Conservation (phyloP, 139 green algal species). For the Chlamydomonas sp. region DNA sequence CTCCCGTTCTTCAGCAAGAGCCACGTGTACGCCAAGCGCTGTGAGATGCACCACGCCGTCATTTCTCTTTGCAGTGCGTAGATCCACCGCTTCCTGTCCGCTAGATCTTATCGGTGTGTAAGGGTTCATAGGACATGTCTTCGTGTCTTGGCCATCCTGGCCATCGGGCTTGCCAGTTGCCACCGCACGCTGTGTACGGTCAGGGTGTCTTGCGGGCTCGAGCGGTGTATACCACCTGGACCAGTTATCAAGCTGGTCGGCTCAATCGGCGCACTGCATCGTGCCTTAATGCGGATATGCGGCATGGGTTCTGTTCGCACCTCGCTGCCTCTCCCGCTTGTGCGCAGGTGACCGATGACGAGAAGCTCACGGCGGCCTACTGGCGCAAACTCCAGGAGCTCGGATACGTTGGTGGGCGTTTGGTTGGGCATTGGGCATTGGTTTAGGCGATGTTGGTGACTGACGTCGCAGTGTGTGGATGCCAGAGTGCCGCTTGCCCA, state of each 20-base stretch:
- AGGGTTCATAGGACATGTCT: neutral
- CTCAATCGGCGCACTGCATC: neutral
- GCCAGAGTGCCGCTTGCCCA: no score
- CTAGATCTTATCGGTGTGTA: neutral
- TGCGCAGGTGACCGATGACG: conserved; percentile 7
- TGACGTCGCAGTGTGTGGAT: no score
- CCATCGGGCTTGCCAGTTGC: neutral
- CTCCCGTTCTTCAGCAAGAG: neutral
- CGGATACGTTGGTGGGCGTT: conserved; percentile 22
- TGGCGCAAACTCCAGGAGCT: neutral
- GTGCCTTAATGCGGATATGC: neutral
- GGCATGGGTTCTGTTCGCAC: no score
- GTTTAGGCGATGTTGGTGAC: neutral
- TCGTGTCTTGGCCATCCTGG: neutral
- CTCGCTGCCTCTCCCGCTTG: no score
- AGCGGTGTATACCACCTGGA: no score
- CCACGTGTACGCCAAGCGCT: neutral
- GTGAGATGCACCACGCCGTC: neutral
- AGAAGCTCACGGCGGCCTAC: neutral
- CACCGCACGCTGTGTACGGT: neutral
- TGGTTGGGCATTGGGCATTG: neutral
- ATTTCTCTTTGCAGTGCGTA: neutral
- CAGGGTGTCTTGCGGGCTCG: neutral
- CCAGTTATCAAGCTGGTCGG: no score
- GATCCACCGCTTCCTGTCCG: neutral